Evolutionary conservation across 2,329 filamentous ascomycete species (phyloP).

Genomic region (Macrophomina phaseolina): DNA sequence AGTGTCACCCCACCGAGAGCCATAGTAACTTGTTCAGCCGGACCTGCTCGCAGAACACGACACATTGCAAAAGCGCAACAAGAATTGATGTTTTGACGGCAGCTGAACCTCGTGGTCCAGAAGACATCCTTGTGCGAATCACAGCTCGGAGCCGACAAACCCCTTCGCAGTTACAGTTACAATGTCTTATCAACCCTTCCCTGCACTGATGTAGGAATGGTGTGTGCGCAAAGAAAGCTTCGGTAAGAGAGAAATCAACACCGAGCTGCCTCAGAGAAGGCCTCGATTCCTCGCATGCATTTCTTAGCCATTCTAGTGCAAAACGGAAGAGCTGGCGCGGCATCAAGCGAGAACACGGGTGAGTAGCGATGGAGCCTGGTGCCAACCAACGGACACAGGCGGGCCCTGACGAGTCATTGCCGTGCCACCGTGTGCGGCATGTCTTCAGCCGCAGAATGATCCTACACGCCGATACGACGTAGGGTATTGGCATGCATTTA

Average conservation of each 20-base stretch:
- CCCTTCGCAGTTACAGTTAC: too few relatives aligned
- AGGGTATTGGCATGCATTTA: background rate
- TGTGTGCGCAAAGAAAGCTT: too few relatives aligned
- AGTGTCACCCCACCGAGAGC: background rate
- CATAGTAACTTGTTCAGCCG: background rate
- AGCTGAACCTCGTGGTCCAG: background rate
- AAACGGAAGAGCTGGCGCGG: background rate
- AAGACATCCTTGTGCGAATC: background rate
- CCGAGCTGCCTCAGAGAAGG: background rate
- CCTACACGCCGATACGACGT: conserved; percentile 24
- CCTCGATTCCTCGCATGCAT: background rate
- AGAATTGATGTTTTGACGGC: background rate
- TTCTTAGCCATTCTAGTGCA: background rate
- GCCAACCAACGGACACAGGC: too few relatives aligned
- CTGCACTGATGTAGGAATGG: too few relatives aligned
- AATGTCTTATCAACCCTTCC: too few relatives aligned
- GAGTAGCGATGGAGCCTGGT: background rate
- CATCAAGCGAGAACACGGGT: background rate
- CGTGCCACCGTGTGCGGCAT: background rate
- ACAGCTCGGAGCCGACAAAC: too few relatives aligned
- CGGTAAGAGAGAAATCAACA: too few relatives aligned
- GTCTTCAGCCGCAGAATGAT: conserved; percentile 18
- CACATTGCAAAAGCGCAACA: background rate
- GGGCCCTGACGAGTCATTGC: conserved; percentile 1
- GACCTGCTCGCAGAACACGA: background rate